Conservation (phyloP, 495 filamentous ascomycete species). For the Annulohypoxylon nitens region DNA sequence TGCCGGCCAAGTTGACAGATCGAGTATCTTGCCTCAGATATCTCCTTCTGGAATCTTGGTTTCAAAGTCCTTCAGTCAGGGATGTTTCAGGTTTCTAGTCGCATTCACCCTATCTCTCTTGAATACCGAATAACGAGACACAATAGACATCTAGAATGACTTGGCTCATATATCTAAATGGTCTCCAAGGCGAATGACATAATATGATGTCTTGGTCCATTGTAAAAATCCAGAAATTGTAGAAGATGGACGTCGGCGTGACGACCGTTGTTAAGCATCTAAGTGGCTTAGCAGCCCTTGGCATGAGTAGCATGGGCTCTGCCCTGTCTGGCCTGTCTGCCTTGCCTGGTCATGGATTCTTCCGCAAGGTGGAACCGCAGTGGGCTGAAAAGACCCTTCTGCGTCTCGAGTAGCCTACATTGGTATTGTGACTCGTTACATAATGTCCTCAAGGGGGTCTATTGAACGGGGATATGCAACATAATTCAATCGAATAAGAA, state of each 20-base stretch:
- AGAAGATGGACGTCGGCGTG: constrained; percentile 9
- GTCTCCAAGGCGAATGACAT: constrained; percentile 13
- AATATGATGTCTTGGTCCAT: constrained; percentile 3
- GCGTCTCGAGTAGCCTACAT: constrained; percentile 21
- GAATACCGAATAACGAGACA: background rate
- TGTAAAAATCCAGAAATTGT: constrained; percentile 11
- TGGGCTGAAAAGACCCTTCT: constrained; percentile 24
- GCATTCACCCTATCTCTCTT: constrained; percentile 2
- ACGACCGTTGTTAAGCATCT: constrained; percentile 16
- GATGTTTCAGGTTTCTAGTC: constrained; percentile 31
- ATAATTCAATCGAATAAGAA: constrained; percentile 6
- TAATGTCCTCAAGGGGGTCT: constrained; percentile 7
- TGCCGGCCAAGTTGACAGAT: background rate
- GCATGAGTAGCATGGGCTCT: constrained; percentile 34
- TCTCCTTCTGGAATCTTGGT: constrained; percentile 13
- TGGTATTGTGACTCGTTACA: constrained; percentile 3
- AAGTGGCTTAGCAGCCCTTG: constrained; percentile 44
- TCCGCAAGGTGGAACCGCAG: constrained; percentile 25
- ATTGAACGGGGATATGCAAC: constrained; percentile 1
- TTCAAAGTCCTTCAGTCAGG: constrained; percentile 11
- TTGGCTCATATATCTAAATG: constrained; percentile 1
- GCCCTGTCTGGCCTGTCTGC: constrained; percentile 26
- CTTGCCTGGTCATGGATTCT: constrained; percentile 26
- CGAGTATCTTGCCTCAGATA: constrained; percentile 9
- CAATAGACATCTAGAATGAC: background rate